Evolutionary conservation across 2,329 filamentous ascomycete species (phyloP), one percentile per base, ranked within the genome.

Genomic region (Podosphaera fusca): DNA sequence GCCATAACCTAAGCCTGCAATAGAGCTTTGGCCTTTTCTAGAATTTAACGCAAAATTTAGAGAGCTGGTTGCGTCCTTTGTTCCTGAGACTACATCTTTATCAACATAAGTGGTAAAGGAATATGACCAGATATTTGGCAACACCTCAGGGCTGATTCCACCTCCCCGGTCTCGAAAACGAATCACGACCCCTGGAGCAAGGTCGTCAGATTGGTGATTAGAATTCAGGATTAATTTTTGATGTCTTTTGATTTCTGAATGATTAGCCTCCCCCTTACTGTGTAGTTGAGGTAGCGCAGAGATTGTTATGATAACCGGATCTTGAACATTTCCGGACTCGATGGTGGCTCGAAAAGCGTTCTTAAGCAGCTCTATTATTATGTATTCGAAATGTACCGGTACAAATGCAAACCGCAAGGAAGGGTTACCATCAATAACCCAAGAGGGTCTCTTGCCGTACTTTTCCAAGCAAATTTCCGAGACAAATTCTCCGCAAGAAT

Each of bases 381-480:
- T 95, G 69, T 98, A 98, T 70, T 96, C 90, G 31, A 98, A 77
- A 69, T 98, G 92, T 68, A 94, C 92, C 12, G 92, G 92, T 7
- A 98, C 83, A 66, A 94, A 92, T 29, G 90, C 88, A 66, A 98
- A 94, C 0, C 81, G 83, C n/a, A 89, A 87, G 55, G 85, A 82
- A 0, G 85, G 82, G 67, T 94, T 84, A 61, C 92, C 92, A 62
- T 89, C 85, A 64, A 98, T 84, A 52, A 82, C 72, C 64, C 95
- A 76, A 1, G 76, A 77, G 0, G 92, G 92, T 0, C 92, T 80
- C 1, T 94, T 81, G 55, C 92, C 92, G 66, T 98, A 98, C 60
- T 92, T 90, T 40, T 95, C 77, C 73, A 96, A 92, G 72, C 90
- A 96, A 60, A 96, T 95, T 66, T 96, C 92, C 45, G 86, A 87